A percentile compares a stretch with the other conserved stretches of the same genome.
These are phyloP conservation scores for Peribolospora kevripleyi DNA, from an alignment of 768 basidiomycete genomes.

Conservation along the genomic window DNA sequence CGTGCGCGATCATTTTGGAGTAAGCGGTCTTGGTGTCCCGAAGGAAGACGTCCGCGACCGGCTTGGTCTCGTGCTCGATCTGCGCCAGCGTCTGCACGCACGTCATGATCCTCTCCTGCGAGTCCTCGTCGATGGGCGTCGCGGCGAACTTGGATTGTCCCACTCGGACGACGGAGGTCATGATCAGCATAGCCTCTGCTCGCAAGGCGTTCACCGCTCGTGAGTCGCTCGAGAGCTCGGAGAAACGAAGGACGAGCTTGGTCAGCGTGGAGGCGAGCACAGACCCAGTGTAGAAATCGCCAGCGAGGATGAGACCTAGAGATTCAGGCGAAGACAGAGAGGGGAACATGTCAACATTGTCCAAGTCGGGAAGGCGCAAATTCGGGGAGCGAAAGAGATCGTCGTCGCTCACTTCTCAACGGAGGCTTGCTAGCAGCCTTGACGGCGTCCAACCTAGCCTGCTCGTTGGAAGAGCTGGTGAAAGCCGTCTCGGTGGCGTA, in stretches of 20 bases:
- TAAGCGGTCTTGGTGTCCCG: constrained; percentile 72
- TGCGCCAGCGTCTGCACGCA: constrained; percentile 74
- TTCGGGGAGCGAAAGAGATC: too few species aligned
- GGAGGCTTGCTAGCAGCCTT: constrained; percentile 79
- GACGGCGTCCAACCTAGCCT: constrained; percentile 47
- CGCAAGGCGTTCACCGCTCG: constrained; percentile 45
- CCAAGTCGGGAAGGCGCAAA: constrained; percentile 1
- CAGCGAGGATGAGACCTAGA: constrained; percentile 60
- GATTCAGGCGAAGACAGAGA: neutral
- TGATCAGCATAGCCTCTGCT: constrained; percentile 93
- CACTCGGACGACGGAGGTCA: constrained; percentile 88
- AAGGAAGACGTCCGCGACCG: constrained; percentile 26
- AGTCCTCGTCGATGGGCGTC: constrained; percentile 94
- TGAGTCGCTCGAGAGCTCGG: constrained; percentile 27
- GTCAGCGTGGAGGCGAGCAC: constrained; percentile 73
- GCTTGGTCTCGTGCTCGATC: constrained; percentile 33
- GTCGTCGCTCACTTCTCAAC: constrained; percentile 34
- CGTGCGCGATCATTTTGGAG: constrained; percentile 80
- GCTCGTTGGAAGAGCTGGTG: constrained; percentile 24
- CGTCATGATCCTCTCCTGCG: constrained; percentile 80
- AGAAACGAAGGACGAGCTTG: constrained; percentile 63
- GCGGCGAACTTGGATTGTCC: constrained; percentile 90
- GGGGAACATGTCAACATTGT: neutral
- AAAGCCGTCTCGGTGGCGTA: constrained; percentile 93
- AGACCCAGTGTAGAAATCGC: constrained; percentile 89